Conservation (phyloP, 2,329 filamentous ascomycete genomes). For the Fusarium citri region DNA sequence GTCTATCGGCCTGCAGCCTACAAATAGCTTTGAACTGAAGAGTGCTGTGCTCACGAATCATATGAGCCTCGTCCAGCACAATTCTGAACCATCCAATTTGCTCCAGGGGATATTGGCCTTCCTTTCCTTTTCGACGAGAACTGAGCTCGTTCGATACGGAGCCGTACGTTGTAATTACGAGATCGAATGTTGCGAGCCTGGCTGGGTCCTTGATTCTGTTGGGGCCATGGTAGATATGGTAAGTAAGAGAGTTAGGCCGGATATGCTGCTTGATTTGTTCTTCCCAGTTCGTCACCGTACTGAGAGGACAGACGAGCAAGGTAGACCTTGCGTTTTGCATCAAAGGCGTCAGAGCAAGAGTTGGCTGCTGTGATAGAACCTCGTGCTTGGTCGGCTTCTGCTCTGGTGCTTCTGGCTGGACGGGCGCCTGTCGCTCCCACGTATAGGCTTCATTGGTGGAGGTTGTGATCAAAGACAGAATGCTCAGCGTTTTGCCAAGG, state of each 20-base stretch:
- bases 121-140: slow-evolving; percentile 70
- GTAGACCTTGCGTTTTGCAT: slow-evolving; percentile 80
- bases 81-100: slow-evolving; percentile 93
- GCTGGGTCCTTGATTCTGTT: slow-evolving; percentile 76
- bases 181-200: slow-evolving; percentile 78
- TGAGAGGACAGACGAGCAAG: slow-evolving; percentile 87
- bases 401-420: slow-evolving; percentile 59
- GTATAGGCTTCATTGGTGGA: slow-evolving; percentile 70
- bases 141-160: slow-evolving; percentile 85
- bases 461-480: slow-evolving; percentile 79
- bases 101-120: slow-evolving; percentile 73
- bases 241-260: slow-evolving; percentile 70
- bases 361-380: slow-evolving; percentile 50
- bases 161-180: slow-evolving; percentile 93
- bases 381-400: slow-evolving; percentile 53
- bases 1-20: slow-evolving; percentile 79
- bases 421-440: slow-evolving; percentile 69
- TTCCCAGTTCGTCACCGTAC: slow-evolving; percentile 94
- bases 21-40: slow-evolving; percentile 88
- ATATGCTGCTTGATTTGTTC: slow-evolving; percentile 90
- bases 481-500: slow-evolving; percentile 86
- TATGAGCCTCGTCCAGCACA: slow-evolving; percentile 93
- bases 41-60: slow-evolving; percentile 87
- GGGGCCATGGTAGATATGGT: slow-evolving; percentile 88
- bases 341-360: slow-evolving; percentile 64